Conservation (phyloP, 129 eudicot genomes). For the Daucus carota region DH1_v3.0 NC_030382.2:54302501-54303000, state of each 20-base stretch:
- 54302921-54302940: constrained; percentile 4
- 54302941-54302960: not conserved
- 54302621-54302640: not conserved
- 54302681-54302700: not conserved
- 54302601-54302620: too few relatives aligned
- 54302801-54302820: not conserved
- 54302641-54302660: not conserved
- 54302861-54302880: constrained; percentile 7
- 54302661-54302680: not conserved
- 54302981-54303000: not conserved
- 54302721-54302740: not conserved
- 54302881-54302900: not conserved
- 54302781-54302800: not conserved
- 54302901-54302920: not conserved
- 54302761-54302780: not conserved
- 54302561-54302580: too few relatives aligned
- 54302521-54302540: too few relatives aligned
- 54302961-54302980: not conserved
- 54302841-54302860: constrained; percentile 10
- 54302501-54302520: too few relatives aligned
- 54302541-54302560: too few relatives aligned
- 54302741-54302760: constrained; percentile 12
- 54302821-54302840: not conserved
- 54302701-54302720: constrained; percentile 1
- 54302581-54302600: too few relatives aligned